A percentile compares a stretch with the other conserved stretches of the same genome.
These are phyloP conservation scores for Nepenthes mirabilis DNA, from an alignment of 148 eudicot species.

Conservation along the genomic window DNA sequence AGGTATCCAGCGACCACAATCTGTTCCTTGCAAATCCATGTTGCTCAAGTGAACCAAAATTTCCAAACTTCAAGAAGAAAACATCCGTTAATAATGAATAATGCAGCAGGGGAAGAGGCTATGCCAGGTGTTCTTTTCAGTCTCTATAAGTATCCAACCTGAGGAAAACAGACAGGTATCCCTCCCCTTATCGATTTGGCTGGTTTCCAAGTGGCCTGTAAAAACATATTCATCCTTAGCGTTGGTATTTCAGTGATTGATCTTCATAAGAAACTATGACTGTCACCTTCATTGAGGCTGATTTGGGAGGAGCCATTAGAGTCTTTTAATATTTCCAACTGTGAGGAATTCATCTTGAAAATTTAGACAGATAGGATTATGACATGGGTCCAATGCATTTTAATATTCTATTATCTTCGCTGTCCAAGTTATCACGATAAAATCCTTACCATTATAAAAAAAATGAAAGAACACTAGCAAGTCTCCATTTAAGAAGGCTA, in stretches of 20 bases:
- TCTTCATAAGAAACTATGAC: not conserved
- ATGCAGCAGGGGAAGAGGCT: not conserved
- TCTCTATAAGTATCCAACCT: conserved; percentile 25
- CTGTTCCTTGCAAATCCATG: conserved; percentile 86
- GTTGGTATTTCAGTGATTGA: not conserved
- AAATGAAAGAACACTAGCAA: too few relatives aligned
- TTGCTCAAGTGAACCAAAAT: conserved; percentile 69
- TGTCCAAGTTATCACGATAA: too few relatives aligned
- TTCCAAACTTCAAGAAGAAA: conserved; percentile 45
- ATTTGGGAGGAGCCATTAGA: too few relatives aligned
- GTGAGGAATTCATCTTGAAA: too few relatives aligned
- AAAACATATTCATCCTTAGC: conserved; percentile 5
- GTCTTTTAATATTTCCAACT: too few relatives aligned
- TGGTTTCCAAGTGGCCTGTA: conserved; percentile 59
- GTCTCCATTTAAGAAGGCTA: too few relatives aligned
- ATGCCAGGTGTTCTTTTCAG: not conserved
- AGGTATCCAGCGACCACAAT: conserved; percentile 54
- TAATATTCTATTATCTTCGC: too few relatives aligned
- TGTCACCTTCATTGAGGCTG: not conserved
- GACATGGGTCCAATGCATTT: too few relatives aligned
- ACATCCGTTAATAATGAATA: conserved; percentile 11
- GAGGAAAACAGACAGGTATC: conserved; percentile 64
- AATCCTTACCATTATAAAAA: too few relatives aligned
- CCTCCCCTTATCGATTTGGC: conserved; percentile 69
- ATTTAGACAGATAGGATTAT: too few relatives aligned